Evolutionary conservation across 2,329 filamentous ascomycete species (phyloP).

Genomic region (Lanzia echinophila): DNA sequence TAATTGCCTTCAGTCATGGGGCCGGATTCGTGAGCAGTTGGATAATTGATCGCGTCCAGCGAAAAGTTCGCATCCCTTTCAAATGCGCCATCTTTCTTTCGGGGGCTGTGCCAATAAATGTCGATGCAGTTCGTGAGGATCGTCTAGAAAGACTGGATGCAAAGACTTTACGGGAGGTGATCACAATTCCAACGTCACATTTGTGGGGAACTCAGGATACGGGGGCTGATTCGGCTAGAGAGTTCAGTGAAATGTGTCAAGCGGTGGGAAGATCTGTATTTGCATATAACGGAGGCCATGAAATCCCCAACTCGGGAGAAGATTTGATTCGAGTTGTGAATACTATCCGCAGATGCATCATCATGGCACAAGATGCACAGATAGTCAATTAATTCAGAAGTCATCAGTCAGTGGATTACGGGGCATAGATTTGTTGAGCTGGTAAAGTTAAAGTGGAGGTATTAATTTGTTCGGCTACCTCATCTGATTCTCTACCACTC

Average conservation of each 20-base stretch:
- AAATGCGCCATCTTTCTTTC: conserved; percentile 14
- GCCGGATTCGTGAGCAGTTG: conserved; percentile 35
- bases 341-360: neutral
- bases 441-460: no score
- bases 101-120: neutral
- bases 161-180: neutral
- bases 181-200: conserved; percentile 8
- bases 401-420: no score
- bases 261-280: neutral
- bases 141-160: neutral
- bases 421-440: no score
- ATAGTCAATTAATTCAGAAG: neutral
- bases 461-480: no score
- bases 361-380: neutral
- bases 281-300: conserved; percentile 6
- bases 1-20: conserved; percentile 7
- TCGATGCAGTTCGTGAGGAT: neutral
- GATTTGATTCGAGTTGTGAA: neutral
- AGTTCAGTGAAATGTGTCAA: neutral
- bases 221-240: neutral
- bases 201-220: conserved; percentile 5
- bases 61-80: neutral
- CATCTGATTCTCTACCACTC: no score
- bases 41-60: conserved; percentile 19
- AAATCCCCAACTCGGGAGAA: neutral